phyloP scores from a whole-genome alignment of 768 basidiomycete genomes.

The Sistotremastrum suecicum region DNA sequence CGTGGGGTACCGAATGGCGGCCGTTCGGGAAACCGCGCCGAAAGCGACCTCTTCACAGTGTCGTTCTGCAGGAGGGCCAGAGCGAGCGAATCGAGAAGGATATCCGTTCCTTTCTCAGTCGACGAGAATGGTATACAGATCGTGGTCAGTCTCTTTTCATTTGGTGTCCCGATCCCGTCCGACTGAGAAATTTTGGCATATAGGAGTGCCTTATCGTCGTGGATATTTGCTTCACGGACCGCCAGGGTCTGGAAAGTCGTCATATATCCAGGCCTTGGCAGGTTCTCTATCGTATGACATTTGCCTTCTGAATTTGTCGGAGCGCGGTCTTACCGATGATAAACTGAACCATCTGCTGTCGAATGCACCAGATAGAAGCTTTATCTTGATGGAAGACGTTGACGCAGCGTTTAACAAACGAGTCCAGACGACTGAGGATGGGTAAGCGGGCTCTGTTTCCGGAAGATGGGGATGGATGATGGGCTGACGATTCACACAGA shows the following conservation, averaged over 20 bases:
- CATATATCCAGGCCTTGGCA: slow-evolving; percentile 95
- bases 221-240: slow-evolving; percentile 94
- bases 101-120: slow-evolving; percentile 62
- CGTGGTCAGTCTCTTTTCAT: slow-evolving; percentile 43
- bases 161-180: neutral
- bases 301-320: slow-evolving; percentile 87
- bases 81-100: slow-evolving; percentile 75
- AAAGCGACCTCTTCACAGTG: slow-evolving; percentile 77
- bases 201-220: slow-evolving; percentile 93
- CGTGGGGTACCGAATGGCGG: slow-evolving; percentile 94
- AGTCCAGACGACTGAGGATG: slow-evolving; percentile 81
- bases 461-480: neutral
- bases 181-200: neutral
- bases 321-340: slow-evolving; percentile 92
- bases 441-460: slow-evolving; percentile 35
- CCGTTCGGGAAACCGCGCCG: slow-evolving; percentile 87
- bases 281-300: slow-evolving; percentile 90
- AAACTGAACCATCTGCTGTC: slow-evolving; percentile 88
- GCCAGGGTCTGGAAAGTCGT: slow-evolving; percentile 96
- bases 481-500: slow-evolving; percentile 22
- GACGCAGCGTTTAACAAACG: slow-evolving; percentile 96
- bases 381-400: slow-evolving; percentile 94
- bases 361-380: slow-evolving; percentile 82
- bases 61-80: slow-evolving; percentile 74
- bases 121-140: slow-evolving; percentile 92